phyloP scores from a whole-genome alignment of 768 basidiomycete species.

The Rhodotorula kratochvilovae region DNA sequence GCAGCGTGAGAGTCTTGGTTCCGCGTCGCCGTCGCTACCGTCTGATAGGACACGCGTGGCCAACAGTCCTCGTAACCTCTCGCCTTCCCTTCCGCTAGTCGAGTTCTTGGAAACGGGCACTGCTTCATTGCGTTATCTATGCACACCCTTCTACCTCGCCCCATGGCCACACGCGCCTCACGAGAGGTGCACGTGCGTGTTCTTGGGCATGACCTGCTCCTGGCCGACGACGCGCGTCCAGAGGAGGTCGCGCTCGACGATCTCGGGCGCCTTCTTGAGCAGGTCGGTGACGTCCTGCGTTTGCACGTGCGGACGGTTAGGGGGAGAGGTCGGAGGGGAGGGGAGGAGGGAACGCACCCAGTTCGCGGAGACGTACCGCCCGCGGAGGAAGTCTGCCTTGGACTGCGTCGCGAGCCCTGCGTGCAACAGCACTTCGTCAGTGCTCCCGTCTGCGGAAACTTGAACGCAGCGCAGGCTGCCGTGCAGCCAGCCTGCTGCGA shows the following conservation, averaged over 20 bases:
- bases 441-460: too few relatives aligned
- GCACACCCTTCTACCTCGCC: not conserved
- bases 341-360: slow-evolving; percentile 8
- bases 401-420: slow-evolving; percentile 22
- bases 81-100: too few relatives aligned
- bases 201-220: slow-evolving; percentile 7
- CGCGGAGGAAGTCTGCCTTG: slow-evolving; percentile 22
- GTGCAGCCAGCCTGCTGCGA: too few relatives aligned
- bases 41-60: too few relatives aligned
- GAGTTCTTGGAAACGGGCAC: not conserved
- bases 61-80: too few relatives aligned
- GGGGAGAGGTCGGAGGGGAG: too few relatives aligned
- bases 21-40: too few relatives aligned
- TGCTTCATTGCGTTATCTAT: not conserved
- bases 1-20: too few relatives aligned
- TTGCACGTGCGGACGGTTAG: too few relatives aligned
- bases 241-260: slow-evolving; percentile 11
- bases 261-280: slow-evolving; percentile 7
- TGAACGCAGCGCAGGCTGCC: too few relatives aligned
- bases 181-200: not conserved
- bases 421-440: too few relatives aligned
- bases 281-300: slow-evolving; percentile 20
- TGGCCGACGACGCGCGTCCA: slow-evolving; percentile 25
- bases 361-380: slow-evolving; percentile 17
- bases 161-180: not conserved